Conservation (phyloP, 1,139 yeast species). For the Taphrina flavorubra region DNA sequence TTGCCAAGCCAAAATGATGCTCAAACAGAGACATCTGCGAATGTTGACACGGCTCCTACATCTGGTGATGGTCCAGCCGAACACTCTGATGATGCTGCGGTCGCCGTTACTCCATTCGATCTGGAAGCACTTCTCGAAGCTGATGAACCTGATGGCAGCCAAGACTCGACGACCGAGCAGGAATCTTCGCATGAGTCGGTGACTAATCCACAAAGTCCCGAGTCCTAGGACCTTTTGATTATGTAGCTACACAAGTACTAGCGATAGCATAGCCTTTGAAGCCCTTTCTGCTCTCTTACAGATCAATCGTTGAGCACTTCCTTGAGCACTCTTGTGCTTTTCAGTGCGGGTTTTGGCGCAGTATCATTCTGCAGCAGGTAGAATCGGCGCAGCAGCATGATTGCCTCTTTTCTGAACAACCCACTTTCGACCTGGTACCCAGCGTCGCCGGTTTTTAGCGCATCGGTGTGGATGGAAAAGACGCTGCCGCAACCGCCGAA, state of each 20-base stretch:
- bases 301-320: conserved; percentile 55
- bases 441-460: conserved; percentile 47
- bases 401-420: conserved; percentile 77
- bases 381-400: conserved; percentile 76
- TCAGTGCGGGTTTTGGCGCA: conserved; percentile 81
- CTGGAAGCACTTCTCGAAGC: background rate
- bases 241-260: background rate
- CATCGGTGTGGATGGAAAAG: conserved; percentile 58
- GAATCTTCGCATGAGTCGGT: background rate
- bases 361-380: conserved; percentile 57
- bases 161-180: background rate
- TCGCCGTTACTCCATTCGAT: background rate
- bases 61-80: too few species aligned
- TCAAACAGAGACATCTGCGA: background rate
- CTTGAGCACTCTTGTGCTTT: conserved; percentile 76
- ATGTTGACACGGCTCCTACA: background rate
- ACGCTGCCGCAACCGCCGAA: conserved; percentile 98
- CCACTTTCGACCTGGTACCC: conserved; percentile 75
- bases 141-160: background rate
- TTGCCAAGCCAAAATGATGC: conserved; percentile 4
- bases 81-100: too few species aligned
- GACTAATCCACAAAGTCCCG: background rate
- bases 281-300: background rate
- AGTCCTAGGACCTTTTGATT: background rate
- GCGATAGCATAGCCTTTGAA: conserved; percentile 19